These are phyloP conservation scores for Plasmodium chabaudi DNA, from an alignment of 169 alveolate species.

Conservation along the genomic window DNA sequence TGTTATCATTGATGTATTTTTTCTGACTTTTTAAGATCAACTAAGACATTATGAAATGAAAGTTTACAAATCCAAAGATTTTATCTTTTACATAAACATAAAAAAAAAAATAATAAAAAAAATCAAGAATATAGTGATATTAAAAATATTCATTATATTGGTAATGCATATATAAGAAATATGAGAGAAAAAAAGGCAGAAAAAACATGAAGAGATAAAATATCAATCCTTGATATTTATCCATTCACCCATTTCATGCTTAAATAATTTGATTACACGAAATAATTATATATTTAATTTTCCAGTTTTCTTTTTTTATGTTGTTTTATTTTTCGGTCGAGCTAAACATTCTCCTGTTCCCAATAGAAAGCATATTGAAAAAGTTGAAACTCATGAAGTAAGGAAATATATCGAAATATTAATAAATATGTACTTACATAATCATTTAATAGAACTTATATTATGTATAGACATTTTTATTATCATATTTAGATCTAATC, in stretches of 20 bases:
- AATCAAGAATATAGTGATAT: conserved; percentile 30
- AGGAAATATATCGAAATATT: background rate
- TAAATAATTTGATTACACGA: no score
- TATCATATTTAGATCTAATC: conserved; percentile 18
- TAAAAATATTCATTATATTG: conserved; percentile 43
- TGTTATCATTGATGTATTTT: background rate
- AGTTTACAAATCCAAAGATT: conserved; percentile 34
- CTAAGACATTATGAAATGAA: conserved; percentile 48
- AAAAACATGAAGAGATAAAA: background rate
- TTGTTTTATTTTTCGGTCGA: conserved; percentile 52
- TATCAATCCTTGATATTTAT: background rate
- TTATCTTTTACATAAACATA: conserved; percentile 46
- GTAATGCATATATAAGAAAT: conserved; percentile 11
- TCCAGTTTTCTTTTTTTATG: conserved; percentile 51
- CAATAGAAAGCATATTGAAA: conserved; percentile 66
- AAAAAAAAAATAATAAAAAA: conserved; percentile 21
- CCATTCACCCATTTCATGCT: no score
- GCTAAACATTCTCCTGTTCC: conserved; percentile 36
- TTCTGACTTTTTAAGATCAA: conserved; percentile 7
- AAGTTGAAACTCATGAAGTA: conserved; percentile 70
- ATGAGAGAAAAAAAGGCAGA: background rate
- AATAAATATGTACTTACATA: background rate
- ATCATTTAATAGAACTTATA: background rate
- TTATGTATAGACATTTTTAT: background rate
- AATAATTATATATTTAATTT: background rate